phyloP scores from a whole-genome alignment of 108 stramenopile genomes.

The Aureococcus anophagefferens region DNA sequence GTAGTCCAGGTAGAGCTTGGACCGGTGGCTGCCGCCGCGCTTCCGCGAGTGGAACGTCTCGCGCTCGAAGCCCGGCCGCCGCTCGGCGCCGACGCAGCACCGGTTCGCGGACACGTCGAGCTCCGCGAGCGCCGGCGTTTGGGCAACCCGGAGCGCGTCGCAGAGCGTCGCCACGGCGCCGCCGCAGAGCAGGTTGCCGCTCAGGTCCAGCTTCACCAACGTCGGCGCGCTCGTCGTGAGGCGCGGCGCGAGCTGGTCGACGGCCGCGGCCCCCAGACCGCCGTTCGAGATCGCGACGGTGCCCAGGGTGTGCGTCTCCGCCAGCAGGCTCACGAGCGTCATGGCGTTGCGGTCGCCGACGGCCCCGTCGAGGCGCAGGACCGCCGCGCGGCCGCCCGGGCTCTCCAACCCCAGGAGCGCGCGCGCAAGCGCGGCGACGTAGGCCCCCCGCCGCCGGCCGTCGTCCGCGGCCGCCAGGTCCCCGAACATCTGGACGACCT shows the following conservation, averaged over 20 bases:
- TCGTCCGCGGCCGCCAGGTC: background rate
- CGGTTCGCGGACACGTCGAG: background rate
- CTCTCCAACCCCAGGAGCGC: too few species aligned
- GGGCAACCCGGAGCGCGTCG: background rate
- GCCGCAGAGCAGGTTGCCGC: background rate
- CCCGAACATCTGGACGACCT: background rate
- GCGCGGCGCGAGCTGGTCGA: background rate
- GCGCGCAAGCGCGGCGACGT: too few species aligned
- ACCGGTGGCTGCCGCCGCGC: background rate
- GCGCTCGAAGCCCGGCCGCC: background rate
- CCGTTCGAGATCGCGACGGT: background rate
- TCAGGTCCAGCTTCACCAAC: background rate
- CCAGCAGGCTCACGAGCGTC: background rate
- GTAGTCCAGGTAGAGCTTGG: background rate
- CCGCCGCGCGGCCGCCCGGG: background rate
- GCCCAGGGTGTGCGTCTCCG: too few species aligned
- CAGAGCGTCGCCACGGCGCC: background rate
- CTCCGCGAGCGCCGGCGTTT: background rate
- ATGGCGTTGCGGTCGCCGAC: background rate
- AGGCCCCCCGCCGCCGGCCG: too few species aligned
- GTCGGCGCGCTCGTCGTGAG: too few species aligned
- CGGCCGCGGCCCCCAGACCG: background rate
- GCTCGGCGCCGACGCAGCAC: background rate
- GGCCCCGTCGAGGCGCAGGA: background rate
- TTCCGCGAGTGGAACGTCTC: background rate